phyloP scores from a whole-genome alignment of 495 filamentous ascomycete genomes.

The Aspergillus incahuasiensis region DNA sequence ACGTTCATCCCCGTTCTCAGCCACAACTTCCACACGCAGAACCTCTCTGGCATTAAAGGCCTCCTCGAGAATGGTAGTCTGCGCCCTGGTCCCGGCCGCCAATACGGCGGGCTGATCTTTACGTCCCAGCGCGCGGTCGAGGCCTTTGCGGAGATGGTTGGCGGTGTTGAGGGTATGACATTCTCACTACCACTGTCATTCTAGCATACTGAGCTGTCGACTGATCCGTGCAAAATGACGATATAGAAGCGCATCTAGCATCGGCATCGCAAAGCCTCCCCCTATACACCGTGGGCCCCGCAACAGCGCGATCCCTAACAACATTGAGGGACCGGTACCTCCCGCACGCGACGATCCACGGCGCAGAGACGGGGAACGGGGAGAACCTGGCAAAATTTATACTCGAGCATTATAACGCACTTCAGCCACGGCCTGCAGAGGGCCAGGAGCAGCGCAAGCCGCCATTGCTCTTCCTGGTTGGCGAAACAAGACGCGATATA shows the following conservation, averaged over 20 bases:
- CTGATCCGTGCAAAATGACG: too few relatives aligned
- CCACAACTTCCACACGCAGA: constrained; percentile 54
- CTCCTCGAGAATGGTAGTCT: constrained; percentile 36
- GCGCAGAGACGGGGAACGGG: constrained; percentile 76
- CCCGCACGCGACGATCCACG: constrained; percentile 55
- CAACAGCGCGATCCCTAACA: constrained; percentile 69
- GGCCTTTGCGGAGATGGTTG: constrained; percentile 67
- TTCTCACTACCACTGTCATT: neutral
- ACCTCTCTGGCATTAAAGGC: constrained; percentile 40
- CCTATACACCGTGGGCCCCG: constrained; percentile 89
- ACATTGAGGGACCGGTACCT: constrained; percentile 46
- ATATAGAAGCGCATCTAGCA: constrained; percentile 17
- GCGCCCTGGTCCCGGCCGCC: constrained; percentile 13
- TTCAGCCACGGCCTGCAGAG: too few relatives aligned
- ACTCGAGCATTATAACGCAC: constrained; percentile 60
- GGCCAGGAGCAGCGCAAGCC: constrained; percentile 31
- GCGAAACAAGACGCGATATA: constrained; percentile 79
- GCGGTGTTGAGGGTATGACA: constrained; percentile 26
- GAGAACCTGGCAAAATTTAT: constrained; percentile 74
- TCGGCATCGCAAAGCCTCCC: constrained; percentile 50
- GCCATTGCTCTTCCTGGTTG: constrained; percentile 77
- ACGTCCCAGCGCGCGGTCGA: constrained; percentile 94
- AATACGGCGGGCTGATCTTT: constrained; percentile 84
- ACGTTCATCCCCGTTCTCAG: constrained; percentile 80
- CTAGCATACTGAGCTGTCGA: too few relatives aligned